These are phyloP conservation scores for Colletotrichum chrysophilum DNA, from an alignment of 2,329 filamentous ascomycete species.

Conservation along the genomic window DNA sequence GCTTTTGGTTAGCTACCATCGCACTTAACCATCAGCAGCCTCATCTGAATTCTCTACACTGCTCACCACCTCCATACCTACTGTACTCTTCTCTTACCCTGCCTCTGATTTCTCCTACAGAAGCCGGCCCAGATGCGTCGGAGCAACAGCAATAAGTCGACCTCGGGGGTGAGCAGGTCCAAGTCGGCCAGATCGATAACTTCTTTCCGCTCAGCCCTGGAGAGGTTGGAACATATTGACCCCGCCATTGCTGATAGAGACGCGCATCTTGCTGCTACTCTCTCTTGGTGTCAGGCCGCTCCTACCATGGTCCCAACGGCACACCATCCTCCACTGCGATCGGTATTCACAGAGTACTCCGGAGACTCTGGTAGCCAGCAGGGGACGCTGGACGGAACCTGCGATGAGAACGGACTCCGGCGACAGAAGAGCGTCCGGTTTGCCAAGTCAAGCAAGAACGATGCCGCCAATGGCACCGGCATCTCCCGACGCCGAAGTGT, in stretches of 20 bases:
- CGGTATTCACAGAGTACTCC: neutral
- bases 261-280: conserved; percentile 65
- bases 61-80: conserved; percentile 8
- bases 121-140: conserved; percentile 46
- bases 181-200: conserved; percentile 51
- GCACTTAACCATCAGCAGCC: conserved; percentile 13
- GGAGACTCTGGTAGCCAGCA: neutral
- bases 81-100: neutral
- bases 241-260: conserved; percentile 58
- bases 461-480: neutral
- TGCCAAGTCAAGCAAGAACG: conserved; percentile 30
- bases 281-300: conserved; percentile 60
- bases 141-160: conserved; percentile 52
- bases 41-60: conserved; percentile 20
- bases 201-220: conserved; percentile 47
- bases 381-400: neutral
- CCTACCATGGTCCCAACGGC: conserved; percentile 43
- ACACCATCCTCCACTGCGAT: conserved; percentile 34
- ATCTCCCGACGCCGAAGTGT: neutral
- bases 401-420: conserved; percentile 29
- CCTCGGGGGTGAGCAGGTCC: conserved; percentile 50
- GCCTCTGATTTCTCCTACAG: neutral
- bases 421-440: conserved; percentile 64
- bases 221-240: conserved; percentile 51
- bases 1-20: conserved; percentile 20